A percentile compares a stretch with the other conserved stretches of the same genome.
phyloP scores from a whole-genome alignment of 1,284 basidiomycete species.

The Ganoderma resinaceum region DNA sequence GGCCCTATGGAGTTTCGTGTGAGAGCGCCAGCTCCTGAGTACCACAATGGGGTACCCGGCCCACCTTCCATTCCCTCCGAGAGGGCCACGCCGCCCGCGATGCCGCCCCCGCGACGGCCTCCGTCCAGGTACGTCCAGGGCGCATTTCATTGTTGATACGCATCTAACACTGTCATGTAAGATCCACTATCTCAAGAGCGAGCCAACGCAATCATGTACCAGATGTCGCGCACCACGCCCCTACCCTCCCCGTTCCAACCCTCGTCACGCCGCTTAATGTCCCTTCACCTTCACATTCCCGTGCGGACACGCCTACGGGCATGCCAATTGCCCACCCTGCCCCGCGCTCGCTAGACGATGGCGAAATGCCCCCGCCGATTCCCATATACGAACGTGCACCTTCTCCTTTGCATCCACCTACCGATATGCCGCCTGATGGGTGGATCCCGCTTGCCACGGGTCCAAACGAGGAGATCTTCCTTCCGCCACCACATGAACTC shows the following conservation, averaged over 20 bases:
- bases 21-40: slow-evolving; percentile 22
- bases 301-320: slow-evolving; percentile 24
- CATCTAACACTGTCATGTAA: background rate
- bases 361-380: slow-evolving; percentile 39
- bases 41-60: slow-evolving; percentile 18
- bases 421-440: slow-evolving; percentile 43
- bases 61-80: slow-evolving; percentile 14
- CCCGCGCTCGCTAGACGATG: slow-evolving; percentile 21
- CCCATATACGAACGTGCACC: slow-evolving; percentile 40
- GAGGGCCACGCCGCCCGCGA: slow-evolving; percentile 6
- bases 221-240: slow-evolving; percentile 37
- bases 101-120: slow-evolving; percentile 15
- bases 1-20: slow-evolving; percentile 20
- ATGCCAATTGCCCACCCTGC: slow-evolving; percentile 27
- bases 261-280: slow-evolving; percentile 34
- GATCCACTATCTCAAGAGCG: slow-evolving; percentile 24
- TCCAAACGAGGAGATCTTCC: slow-evolving; percentile 34
- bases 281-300: slow-evolving; percentile 33
- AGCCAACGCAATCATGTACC: slow-evolving; percentile 32
- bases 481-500: slow-evolving; percentile 49
- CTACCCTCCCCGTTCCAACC: slow-evolving; percentile 43
- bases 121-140: slow-evolving; percentile 26
- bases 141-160: background rate
- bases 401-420: slow-evolving; percentile 34
- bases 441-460: slow-evolving; percentile 49